Evolutionary conservation across 1,139 yeast species (phyloP), one percentile per base, ranked within the genome.

Genomic region (Kazachstania sp.): DNA sequence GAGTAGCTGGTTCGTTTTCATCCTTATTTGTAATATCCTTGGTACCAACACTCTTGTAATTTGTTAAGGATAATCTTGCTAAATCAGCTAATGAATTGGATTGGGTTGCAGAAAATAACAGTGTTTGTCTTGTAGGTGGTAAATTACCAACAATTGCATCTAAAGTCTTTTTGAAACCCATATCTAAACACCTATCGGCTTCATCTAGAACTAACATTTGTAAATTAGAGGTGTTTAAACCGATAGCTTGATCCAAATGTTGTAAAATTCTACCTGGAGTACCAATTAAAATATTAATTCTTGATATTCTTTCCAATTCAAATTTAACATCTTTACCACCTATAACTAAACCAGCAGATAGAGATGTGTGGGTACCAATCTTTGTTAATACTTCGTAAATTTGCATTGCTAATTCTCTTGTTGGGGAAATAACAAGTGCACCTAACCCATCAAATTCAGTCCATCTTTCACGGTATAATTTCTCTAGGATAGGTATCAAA

Each of bases 201-300:
- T 92, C 99, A 65, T 92, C 99, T 47, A 92, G 69, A 0, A 92
- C 94, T 44, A 92, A 70, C 57, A 84, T 77, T 65, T 90, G 95
- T 50, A 92, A 68, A 60, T 87, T 88, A 20, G 83, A 72, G 7
- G 86, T 71, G 57, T 86, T 95, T 65, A 94, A 75, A 0, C 94
- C 94, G 4, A 86, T 84, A 5, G 96, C 81, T 64, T 92, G 96
- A 64, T 92, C 96, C 79, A 94, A 77, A 66, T 92, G 98, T 63
- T 92, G 98, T 39, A 95, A 72, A 18, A 92, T 70, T 66, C 99
- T 75, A 1, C 99, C 99, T 0, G 99, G 99, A 0, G 99, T 92
- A 34, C 97, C 96, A 39, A 92, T 86, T 51, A 92, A 71, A 45
- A 92, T 86, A 64, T 92, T 92, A 70, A 92, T 83, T 59, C 78